Conservation (phyloP, 345 rosid genomes). For the Lepidium sativum region DNA sequence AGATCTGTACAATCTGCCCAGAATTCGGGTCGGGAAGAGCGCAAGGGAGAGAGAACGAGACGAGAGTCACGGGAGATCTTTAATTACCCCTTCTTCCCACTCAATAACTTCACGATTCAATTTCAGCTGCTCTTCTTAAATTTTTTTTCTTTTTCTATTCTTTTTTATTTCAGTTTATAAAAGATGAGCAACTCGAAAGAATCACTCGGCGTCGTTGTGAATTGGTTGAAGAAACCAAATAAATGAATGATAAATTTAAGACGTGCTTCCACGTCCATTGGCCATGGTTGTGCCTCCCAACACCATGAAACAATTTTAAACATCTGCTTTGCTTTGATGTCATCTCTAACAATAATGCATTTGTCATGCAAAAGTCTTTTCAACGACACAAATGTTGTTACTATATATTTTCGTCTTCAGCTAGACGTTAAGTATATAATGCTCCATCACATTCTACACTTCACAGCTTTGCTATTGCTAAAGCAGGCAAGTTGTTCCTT, state of each 20-base stretch:
- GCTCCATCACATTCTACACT: slow-evolving; percentile 14
- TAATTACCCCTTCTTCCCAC: slow-evolving; percentile 4
- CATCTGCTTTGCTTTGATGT: slow-evolving; percentile 20
- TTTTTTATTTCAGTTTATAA: not conserved
- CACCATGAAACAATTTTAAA: slow-evolving; percentile 5
- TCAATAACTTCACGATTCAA: not conserved
- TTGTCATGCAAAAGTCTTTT: not conserved
- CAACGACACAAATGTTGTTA: slow-evolving; percentile 3
- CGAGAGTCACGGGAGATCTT: slow-evolving; percentile 18
- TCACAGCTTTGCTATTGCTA: slow-evolving; percentile 60
- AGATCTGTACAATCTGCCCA: slow-evolving; percentile 22
- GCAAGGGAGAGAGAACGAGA: not conserved
- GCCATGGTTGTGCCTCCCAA: slow-evolving; percentile 27
- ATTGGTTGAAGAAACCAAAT: not conserved
- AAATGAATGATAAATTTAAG: slow-evolving; percentile 1
- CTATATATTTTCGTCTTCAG: slow-evolving; percentile 13
- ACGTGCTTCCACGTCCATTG: slow-evolving; percentile 23
- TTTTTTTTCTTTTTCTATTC: too few relatives aligned
- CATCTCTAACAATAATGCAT: slow-evolving; percentile 5
- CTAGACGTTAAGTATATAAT: not conserved
- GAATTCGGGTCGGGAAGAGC: not conserved
- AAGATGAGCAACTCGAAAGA: not conserved
- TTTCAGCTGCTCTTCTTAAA: not conserved
- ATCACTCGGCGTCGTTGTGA: not conserved
- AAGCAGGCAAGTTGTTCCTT: slow-evolving; percentile 43